Conservation (phyloP, 768 basidiomycete genomes). For the Amanita jacksonii region DNA sequence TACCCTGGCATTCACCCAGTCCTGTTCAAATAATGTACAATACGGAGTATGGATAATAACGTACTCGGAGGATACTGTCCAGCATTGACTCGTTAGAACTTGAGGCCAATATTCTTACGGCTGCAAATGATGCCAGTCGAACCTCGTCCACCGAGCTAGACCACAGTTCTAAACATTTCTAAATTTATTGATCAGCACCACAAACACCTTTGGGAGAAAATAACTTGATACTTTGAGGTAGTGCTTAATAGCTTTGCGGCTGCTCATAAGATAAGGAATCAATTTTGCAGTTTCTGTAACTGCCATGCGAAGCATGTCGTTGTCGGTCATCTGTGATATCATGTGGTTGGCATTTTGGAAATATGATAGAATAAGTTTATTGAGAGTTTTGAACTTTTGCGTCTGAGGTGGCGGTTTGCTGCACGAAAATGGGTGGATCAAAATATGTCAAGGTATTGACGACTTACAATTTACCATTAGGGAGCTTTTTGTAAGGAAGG, state of each 20-base stretch:
- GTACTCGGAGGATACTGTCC: constrained; percentile 81
- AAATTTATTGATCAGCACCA: constrained; percentile 6
- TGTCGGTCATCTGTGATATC: constrained; percentile 64
- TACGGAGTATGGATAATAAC: constrained; percentile 9
- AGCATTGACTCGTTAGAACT: constrained; percentile 71
- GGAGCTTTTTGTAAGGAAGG: constrained; percentile 73
- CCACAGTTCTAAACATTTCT: constrained; percentile 85
- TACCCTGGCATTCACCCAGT: constrained; percentile 44
- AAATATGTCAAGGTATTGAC: neutral
- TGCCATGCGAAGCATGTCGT: constrained; percentile 56
- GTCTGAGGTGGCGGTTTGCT: constrained; percentile 84
- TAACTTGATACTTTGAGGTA: constrained; percentile 78
- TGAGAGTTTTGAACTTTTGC: constrained; percentile 71
- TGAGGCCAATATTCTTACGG: constrained; percentile 70
- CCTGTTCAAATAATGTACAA: neutral
- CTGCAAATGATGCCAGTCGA: constrained; percentile 79
- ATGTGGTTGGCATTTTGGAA: constrained; percentile 82
- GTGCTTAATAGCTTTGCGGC: constrained; percentile 73
- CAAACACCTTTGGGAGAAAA: neutral
- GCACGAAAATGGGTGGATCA: constrained; percentile 6
- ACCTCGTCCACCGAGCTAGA: constrained; percentile 70
- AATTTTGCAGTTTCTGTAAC: constrained; percentile 82
- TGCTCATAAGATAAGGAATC: constrained; percentile 79
- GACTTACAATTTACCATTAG: constrained; percentile 81
- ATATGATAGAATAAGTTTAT: constrained; percentile 82